Evolutionary conservation across 2,329 filamentous ascomycete species (phyloP), one percentile per base, ranked within the genome.

Genomic region (Colletotrichum tanaceti): DNA sequence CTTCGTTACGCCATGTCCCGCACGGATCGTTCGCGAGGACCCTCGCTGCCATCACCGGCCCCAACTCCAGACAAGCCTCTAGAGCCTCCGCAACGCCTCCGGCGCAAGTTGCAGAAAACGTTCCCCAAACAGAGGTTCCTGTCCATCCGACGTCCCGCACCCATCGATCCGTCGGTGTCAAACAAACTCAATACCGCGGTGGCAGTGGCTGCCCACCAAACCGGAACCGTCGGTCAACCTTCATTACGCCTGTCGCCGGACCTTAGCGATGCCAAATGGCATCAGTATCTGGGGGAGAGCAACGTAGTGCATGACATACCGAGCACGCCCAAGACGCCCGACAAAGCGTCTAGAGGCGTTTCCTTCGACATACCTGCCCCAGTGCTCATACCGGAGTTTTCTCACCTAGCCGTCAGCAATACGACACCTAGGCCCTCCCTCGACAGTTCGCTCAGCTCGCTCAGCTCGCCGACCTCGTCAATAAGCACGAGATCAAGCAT

Each of bases 321-420:
- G 32, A 65, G 14, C 71, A 52, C 71, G 73, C 52, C 70, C 60
- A 44, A 71, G 71, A 58, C 55, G 13, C 55, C 55, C 14, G 44
- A 60, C 1, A 60, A 60, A 28, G 9, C 32, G 10, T 44, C 32
- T 20, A 38, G 20, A 60, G 38, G 50, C 7, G 55, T 65, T 71
- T 58, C 70, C 57, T 54, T 72, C 71, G 47, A 70, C 18, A 47
- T 43, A 70, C 76, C 13, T 75, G 43, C 28, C 38, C 68, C 47
- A 39, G 63, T 63, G 22, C 69, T 76, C 14, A 71, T 79, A 2
- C 79, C 79, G n/a, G 78, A 80, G 61, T 74, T 81, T 69, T 71
- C 77, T 41, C 77, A 84, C 71, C 77, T 85, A 68, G 71, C 76
- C 63, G 47, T 75, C 58, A 69, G 70, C 58, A 74, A 75, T 49